Evolutionary conservation across 2,329 filamentous ascomycete species (phyloP), one percentile per base, ranked within the genome.

Genomic region (Xylariales sp.): DNA sequence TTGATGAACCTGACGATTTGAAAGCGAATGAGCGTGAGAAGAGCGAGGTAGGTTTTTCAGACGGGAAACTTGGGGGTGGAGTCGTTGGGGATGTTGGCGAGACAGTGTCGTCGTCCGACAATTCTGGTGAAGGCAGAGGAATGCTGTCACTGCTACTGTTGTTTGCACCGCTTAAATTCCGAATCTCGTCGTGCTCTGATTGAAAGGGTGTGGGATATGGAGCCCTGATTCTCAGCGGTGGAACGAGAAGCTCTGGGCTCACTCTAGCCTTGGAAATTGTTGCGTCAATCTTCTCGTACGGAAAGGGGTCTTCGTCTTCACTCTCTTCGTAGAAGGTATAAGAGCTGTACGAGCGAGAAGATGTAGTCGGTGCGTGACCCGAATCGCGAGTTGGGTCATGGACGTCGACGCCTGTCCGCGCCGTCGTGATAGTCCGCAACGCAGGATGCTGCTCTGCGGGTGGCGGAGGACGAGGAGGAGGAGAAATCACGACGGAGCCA

Each of bases 381-480:
- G 76, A 80, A 51, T 80, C 76, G 45, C 78, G 67, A 58, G 76
- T 80, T 57, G 65, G 66, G 45, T 65, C 62, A 45, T 71, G 64
- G 11, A 58, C 50, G 31, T 50, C 49, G 18, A 58, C 50, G 31
- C 50, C 49, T 16, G 59, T 53, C 10, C 58, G 54, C 22, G 54
- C 51, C 16, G 46, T 48, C 31, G 52, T 51, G 31, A 62, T 61
- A 28, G 53, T 58, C 43, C 75, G 67, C 40, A 78, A 64, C 12
- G 74, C 70, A 15, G 74, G 74, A 49, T 78, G 75, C 55, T 76
- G 65, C 55, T 78, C 73, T 2, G 61, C 59, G 9, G 72, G 72
- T 29, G 69, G 69, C 28, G 68, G 57, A 7, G 61, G 56, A 6
- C 61, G 56, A 27, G 54, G 56, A 29, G 66, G 62, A 18, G 59